Percentiles rank a stretch among this genome's conserved stretches.
Conservation (phyloP, 1,139 yeast genomes). For the Hyphopichia fennica region DNA sequence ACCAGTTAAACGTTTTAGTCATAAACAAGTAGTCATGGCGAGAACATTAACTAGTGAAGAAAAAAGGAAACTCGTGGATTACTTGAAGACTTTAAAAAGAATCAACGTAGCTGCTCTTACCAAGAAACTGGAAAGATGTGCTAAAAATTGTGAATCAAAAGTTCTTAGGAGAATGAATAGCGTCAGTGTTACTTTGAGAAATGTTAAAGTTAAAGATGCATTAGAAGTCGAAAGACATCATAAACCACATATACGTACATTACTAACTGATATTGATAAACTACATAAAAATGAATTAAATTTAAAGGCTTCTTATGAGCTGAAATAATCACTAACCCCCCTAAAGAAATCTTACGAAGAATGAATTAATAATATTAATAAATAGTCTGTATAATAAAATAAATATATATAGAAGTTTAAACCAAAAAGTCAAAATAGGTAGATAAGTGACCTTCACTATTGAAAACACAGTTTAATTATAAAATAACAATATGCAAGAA, state of each 20-base stretch:
- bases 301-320: not conserved
- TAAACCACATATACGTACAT: slow-evolving; percentile 27
- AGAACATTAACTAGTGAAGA: slow-evolving; percentile 30
- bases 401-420: slow-evolving; percentile 1
- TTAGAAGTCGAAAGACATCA: slow-evolving; percentile 46
- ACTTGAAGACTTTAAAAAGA: slow-evolving; percentile 20
- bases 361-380: not conserved
- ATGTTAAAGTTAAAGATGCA: slow-evolving; percentile 37
- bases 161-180: slow-evolving; percentile 36
- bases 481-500: slow-evolving; percentile 2
- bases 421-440: slow-evolving; percentile 4
- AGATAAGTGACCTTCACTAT: not conserved
- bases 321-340: no score
- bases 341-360: not conserved
- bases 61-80: slow-evolving; percentile 33
- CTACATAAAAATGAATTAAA: slow-evolving; percentile 1
- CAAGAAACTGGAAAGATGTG: slow-evolving; percentile 15
- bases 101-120: slow-evolving; percentile 17
- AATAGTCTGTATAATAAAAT: not conserved
- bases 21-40: not conserved
- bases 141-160: slow-evolving; percentile 23
- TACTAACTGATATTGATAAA: slow-evolving; percentile 29
- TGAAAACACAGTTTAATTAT: slow-evolving; percentile 10
- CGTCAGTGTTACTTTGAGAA: slow-evolving; percentile 43
- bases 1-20: not conserved